Base-by-base conservation (phyloP, 805 yeast genomes). In the Saturnispora mendoncae region DNA sequence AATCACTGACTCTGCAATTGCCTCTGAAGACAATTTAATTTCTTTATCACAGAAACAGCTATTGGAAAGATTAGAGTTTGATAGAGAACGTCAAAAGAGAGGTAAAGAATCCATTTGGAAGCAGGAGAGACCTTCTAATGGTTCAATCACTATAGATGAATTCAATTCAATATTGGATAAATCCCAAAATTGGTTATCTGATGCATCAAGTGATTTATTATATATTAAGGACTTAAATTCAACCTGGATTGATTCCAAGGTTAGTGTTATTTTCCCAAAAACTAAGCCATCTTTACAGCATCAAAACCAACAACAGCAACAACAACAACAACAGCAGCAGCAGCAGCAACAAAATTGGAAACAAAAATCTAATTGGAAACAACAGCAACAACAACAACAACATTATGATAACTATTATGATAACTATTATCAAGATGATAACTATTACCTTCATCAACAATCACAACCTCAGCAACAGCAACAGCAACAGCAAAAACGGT, bases 21-120 rank as follows among this genome's bases (percentile, higher is more conserved):
- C 12, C 3, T 10, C 29, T 18, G 32, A 36, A 26, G 9, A 28
- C 23, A 42, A 36, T 29, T 26, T 42, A 10, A 33, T 49, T 23
- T 15, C 41, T 5, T 43, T 58, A 4, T 31, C 56, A 1, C 58
- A 56, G 15, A 55, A 76, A 36, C 85, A 80, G 49, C 76, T 84
- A 14, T 56, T 86, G 14, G 70, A 75, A 28, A 66, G 97, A 45
- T 86, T 90, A 80, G 97, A 90, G 56, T 88, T 81, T 47, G 97
- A 90, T 57, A 67, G 98, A 50, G 98, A 90, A 57, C 67, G 95
- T 34, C 87, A 85, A 54, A 90, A 90, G 56, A 71, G 84, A 48
- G 73, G 82, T 12, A 86, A 88, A 51, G 97, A 90, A 53, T 74
- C 71, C 9, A 66, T 78, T 18, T 86, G 96, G 95, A 71, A 78